These are phyloP conservation scores for Neurospora sp. DNA, from an alignment of 2,329 filamentous ascomycete species.

Conservation along the genomic window DNA sequence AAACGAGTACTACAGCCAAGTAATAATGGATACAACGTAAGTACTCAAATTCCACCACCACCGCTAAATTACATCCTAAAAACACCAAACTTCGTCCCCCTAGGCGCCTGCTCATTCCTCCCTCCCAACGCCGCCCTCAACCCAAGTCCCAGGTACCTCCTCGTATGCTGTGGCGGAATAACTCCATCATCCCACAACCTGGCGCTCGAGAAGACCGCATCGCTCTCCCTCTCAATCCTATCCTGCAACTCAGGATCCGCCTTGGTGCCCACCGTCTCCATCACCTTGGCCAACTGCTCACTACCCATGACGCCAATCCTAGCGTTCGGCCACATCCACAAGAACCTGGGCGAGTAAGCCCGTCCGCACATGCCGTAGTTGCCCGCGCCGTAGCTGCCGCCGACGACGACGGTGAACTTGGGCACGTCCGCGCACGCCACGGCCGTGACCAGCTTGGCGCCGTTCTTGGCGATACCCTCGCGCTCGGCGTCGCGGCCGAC, in stretches of 20 bases:
- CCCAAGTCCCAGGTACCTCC: conserved; percentile 63
- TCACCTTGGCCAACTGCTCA: conserved; percentile 84
- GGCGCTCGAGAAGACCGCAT: conserved; percentile 80
- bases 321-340: conserved; percentile 98
- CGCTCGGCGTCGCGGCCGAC: conserved; percentile 86
- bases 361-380: conserved; percentile 99
- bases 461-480: conserved; percentile 95
- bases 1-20: no score
- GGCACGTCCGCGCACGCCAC: conserved; percentile 91
- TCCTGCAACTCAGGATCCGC: conserved; percentile 72
- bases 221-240: conserved; percentile 82
- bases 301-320: conserved; percentile 92
- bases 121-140: conserved; percentile 63
- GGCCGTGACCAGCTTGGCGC: conserved; percentile 90
- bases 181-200: conserved; percentile 83
- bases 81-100: conserved; percentile 64
- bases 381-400: conserved; percentile 82
- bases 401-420: conserved; percentile 96
- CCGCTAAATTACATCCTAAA: conserved; percentile 60
- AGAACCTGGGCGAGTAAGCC: conserved; percentile 80
- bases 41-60: no score
- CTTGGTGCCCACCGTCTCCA: conserved; percentile 84
- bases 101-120: conserved; percentile 48
- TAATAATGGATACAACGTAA: not conserved
- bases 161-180: conserved; percentile 68